Conservation (phyloP, 2,329 filamentous ascomycete genomes). For the Didymella glomerata region DNA sequence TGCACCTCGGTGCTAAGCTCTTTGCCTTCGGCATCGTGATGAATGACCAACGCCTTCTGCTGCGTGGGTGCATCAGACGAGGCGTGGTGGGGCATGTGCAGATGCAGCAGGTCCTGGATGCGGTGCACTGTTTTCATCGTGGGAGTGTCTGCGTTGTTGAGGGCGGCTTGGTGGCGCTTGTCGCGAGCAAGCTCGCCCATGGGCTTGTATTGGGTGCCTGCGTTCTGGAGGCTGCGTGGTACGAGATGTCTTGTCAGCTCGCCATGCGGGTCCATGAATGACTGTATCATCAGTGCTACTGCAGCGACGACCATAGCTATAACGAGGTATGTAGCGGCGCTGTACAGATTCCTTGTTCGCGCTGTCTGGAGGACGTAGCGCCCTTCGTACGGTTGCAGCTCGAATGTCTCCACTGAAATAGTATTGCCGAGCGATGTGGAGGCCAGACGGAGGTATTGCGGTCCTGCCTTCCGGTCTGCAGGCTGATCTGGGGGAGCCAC, state of each 20-base stretch:
- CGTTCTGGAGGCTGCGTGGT: conserved; percentile 59
- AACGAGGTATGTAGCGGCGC: conserved; percentile 65
- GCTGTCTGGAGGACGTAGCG: conserved; percentile 76
- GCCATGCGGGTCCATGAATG: conserved; percentile 62
- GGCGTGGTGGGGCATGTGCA: conserved; percentile 31
- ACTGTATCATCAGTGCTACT: conserved; percentile 69
- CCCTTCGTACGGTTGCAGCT: conserved; percentile 63
- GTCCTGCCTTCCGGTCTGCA: conserved; percentile 42
- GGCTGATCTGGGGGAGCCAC: conserved; percentile 31
- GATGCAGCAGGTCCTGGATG: conserved; percentile 45
- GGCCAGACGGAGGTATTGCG: conserved; percentile 76
- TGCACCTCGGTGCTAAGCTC: conserved; percentile 55
- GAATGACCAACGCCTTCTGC: conserved; percentile 54
- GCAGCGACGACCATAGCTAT: conserved; percentile 67
- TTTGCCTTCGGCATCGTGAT: conserved; percentile 48
- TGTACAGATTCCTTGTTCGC: conserved; percentile 57
- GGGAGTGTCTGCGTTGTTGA: conserved; percentile 41
- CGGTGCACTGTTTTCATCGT: conserved; percentile 39
- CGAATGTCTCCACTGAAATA: conserved; percentile 80
- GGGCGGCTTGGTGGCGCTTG: conserved; percentile 34
- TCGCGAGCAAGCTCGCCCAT: conserved; percentile 43
- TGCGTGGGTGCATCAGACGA: conserved; percentile 21
- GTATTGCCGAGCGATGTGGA: conserved; percentile 83
- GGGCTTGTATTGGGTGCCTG: conserved; percentile 37
- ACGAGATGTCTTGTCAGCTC: conserved; percentile 60